Percentiles rank a stretch among this genome's conserved stretches.
These are phyloP conservation scores for Talaromyces sp. DNA, from an alignment of 2,329 filamentous ascomycete genomes.

Conservation along the genomic window DNA sequence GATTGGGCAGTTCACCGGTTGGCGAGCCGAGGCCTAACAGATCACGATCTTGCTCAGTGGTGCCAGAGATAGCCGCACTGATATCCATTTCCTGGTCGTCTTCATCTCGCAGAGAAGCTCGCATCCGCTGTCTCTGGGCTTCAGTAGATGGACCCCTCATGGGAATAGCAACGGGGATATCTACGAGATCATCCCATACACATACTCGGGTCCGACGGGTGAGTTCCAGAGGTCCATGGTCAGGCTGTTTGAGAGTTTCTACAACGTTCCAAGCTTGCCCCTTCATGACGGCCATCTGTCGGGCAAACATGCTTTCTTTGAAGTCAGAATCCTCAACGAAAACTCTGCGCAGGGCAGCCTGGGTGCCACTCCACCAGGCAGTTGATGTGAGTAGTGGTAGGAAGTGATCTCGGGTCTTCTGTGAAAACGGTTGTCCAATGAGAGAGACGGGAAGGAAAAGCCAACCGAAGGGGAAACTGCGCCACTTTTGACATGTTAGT, in stretches of 20 bases:
- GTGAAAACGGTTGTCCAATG: slow-evolving; percentile 92
- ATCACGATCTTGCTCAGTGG: slow-evolving; percentile 53
- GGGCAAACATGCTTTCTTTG: slow-evolving; percentile 97
- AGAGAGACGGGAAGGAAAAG: slow-evolving; percentile 93
- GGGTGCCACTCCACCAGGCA: slow-evolving; percentile 94
- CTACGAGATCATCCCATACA: slow-evolving; percentile 96
- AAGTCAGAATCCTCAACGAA: slow-evolving; percentile 94
- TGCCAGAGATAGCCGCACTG: slow-evolving; percentile 60
- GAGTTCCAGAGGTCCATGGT: slow-evolving; percentile 89
- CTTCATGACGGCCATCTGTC: slow-evolving; percentile 98
- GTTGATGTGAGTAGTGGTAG: slow-evolving; percentile 92
- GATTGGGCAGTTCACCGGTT: slow-evolving; percentile 61
- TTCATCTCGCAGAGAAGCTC: slow-evolving; percentile 45
- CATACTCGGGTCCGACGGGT: slow-evolving; percentile 86
- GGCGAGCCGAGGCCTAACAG: slow-evolving; percentile 61
- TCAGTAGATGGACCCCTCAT: slow-evolving; percentile 82
- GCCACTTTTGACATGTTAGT: slow-evolving; percentile 48
- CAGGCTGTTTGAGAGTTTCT: slow-evolving; percentile 85
- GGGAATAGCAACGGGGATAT: slow-evolving; percentile 89
- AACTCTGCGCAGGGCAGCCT: slow-evolving; percentile 74
- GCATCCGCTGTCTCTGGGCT: slow-evolving; percentile 62
- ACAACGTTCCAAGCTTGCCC: slow-evolving; percentile 99
- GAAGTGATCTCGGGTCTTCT: slow-evolving; percentile 90
- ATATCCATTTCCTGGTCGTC: slow-evolving; percentile 89
- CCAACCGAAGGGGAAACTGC: slow-evolving; percentile 96